Conservation (phyloP, 1,284 basidiomycete genomes). For the Gymnopus androsaceus region DNA sequence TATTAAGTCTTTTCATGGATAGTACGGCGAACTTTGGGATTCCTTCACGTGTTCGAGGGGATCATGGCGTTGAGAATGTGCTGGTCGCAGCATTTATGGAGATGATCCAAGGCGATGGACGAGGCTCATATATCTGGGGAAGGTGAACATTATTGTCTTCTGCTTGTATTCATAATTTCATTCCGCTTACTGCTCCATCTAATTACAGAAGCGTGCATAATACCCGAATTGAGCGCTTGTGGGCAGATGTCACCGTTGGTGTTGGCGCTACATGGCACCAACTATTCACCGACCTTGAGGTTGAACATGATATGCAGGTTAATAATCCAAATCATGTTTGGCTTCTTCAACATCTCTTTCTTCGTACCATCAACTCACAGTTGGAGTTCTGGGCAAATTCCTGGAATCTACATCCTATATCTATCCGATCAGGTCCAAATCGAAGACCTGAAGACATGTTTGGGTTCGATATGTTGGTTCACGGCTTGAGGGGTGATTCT, state of each 20-base stretch:
- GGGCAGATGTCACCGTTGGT: too few species aligned
- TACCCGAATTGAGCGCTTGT: too few species aligned
- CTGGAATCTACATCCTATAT: not conserved
- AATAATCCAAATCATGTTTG: conserved; percentile 6
- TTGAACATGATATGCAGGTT: not conserved
- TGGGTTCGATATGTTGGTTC: too few species aligned
- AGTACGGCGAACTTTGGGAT: conserved; percentile 19
- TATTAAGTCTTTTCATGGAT: conserved; percentile 25
- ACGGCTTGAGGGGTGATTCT: too few species aligned
- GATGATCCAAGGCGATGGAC: conserved; percentile 10
- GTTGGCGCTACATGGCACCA: too few species aligned
- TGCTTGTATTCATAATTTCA: too few species aligned
- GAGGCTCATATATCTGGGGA: conserved; percentile 30
- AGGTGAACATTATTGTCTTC: conserved; percentile 11
- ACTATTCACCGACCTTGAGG: conserved; percentile 4
- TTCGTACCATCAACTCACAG: not conserved
- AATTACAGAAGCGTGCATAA: conserved; percentile 6
- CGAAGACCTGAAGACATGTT: too few species aligned
- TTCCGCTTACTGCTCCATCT: not conserved
- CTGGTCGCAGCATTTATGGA: conserved; percentile 27
- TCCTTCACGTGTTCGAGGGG: conserved; percentile 26
- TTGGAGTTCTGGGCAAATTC: not conserved
- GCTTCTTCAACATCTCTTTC: conserved; percentile 10
- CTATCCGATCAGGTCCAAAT: too few species aligned
- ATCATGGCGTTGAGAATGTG: too few species aligned